A percentile compares a stretch with the other conserved stretches of the same genome.
Evolutionary conservation across 2,329 filamentous ascomycete species (phyloP).

Genomic region (Tolypocladium capitatum): DNA sequence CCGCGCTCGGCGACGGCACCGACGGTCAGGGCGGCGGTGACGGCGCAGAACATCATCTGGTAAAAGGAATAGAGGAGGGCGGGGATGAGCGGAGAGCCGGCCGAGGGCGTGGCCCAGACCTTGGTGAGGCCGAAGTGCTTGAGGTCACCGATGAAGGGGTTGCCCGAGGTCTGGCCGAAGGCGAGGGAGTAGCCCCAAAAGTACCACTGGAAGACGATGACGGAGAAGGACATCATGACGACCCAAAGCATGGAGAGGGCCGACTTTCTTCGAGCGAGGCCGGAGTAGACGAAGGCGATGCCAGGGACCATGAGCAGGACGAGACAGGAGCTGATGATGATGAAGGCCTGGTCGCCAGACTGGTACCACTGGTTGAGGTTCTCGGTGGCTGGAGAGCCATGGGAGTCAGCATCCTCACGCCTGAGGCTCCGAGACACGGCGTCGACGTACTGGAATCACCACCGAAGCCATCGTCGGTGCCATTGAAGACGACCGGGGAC

Average conservation of each 20-base stretch:
- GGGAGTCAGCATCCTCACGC: background rate
- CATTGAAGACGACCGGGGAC: slow-evolving; percentile 47
- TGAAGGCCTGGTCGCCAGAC: slow-evolving; percentile 85
- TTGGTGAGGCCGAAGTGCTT: slow-evolving; percentile 80
- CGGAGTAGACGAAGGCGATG: slow-evolving; percentile 94
- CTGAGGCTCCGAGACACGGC: background rate
- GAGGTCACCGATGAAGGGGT: slow-evolving; percentile 84
- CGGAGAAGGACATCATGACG: slow-evolving; percentile 82
- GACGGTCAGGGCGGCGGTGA: slow-evolving; percentile 82
- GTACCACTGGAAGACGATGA: slow-evolving; percentile 97
- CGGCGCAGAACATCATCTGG: slow-evolving; percentile 96
- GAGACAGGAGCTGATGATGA: slow-evolving; percentile 80
- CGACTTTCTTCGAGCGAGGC: slow-evolving; percentile 93
- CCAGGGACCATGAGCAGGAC: slow-evolving; percentile 94
- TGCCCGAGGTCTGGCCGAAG: slow-evolving; percentile 70
- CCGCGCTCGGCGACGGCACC: slow-evolving; percentile 90
- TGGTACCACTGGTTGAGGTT: slow-evolving; percentile 96
- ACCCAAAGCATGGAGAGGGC: slow-evolving; percentile 96
- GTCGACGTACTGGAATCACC: slow-evolving; percentile 61
- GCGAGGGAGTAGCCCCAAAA: slow-evolving; percentile 98
- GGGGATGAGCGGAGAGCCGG: slow-evolving; percentile 76
- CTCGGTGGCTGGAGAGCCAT: slow-evolving; percentile 45
- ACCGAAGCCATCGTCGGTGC: slow-evolving; percentile 49
- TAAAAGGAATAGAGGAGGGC: slow-evolving; percentile 91
- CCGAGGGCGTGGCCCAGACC: slow-evolving; percentile 71